Evolutionary conservation across 2,329 filamentous ascomycete genomes (phyloP), one percentile per base, ranked within the genome.

Genomic region (Rutstroemia sp.): DNA sequence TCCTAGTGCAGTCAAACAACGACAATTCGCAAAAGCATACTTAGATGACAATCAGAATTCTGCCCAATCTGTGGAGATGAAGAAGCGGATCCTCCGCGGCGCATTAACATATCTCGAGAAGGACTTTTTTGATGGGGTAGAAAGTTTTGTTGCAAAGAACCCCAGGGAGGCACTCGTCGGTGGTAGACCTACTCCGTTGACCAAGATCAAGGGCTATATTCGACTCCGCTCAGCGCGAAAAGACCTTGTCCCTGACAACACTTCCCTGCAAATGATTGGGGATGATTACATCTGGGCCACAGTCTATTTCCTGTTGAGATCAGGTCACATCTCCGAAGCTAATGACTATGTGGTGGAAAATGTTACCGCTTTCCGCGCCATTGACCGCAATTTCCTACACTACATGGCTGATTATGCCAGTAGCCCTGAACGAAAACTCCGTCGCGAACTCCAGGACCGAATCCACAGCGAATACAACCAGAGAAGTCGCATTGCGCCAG

Each of bases 271-370:
- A 71, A 83, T 85, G 70, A 80, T 92, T 48, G 83, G 84, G 44
- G 84, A 88, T 51, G 92, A 96, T 69, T 94, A 87, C 67, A 87
- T 92, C 61, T 99, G 94, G 94, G 91, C 92, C 45, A 80, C 96
- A 50, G 84, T 99, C 46, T 99, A 95, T 75, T 97, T 90, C 72
- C 80, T 97, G 42, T 76, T 99, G 23, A 84, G 94, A 47, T 87
- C 87, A 60, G 94, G 94, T 50, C 86, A 95, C 62, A 79, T 94
- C 52, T 79, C 80, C 16, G 92, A 97, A 71, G 92, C 92, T 16
- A 85, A 88, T 30, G 81, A 88, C 61, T 99, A 96, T 70, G 89
- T 97, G 57, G 86, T 86, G 65, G 81, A 83, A 61, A 88, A 92
- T 68, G 82, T 84, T 63, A 82, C 80, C 63, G 87, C 89, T 58